Evolutionary conservation across 345 rosid genomes (phyloP).

Genomic region (Pistacia atlantica): DNA sequence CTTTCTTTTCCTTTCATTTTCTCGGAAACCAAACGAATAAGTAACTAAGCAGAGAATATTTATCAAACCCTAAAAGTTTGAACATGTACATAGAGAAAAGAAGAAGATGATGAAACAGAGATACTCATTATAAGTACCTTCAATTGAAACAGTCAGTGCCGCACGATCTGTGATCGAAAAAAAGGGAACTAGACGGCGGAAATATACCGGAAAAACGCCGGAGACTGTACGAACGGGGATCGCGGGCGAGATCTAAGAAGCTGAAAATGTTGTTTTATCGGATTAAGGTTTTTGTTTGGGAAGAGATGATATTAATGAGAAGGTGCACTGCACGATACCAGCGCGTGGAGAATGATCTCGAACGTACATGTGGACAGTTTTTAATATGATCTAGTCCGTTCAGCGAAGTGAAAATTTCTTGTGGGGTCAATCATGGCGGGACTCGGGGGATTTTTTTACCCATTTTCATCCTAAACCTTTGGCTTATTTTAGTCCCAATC

Average conservation of each 20-base stretch:
- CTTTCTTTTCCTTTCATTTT: slow-evolving; percentile 4
- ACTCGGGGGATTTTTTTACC: not conserved
- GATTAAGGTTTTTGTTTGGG: slow-evolving; percentile 16
- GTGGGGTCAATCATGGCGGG: not conserved
- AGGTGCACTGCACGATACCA: slow-evolving; percentile 44
- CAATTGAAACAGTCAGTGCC: not conserved
- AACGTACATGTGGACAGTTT: slow-evolving; percentile 39
- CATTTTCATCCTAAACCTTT: too few species aligned
- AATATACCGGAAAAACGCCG: slow-evolving; percentile 21
- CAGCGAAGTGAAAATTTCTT: not conserved
- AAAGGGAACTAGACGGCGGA: not conserved
- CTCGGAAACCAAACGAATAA: slow-evolving; percentile 1
- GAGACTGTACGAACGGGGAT: slow-evolving; percentile 31
- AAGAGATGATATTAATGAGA: slow-evolving; percentile 25
- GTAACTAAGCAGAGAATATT: not conserved
- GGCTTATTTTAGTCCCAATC: too few species aligned
- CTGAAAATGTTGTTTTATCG: not conserved
- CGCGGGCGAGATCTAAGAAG: slow-evolving; percentile 33
- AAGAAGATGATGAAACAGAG: not conserved
- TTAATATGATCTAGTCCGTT: slow-evolving; percentile 13
- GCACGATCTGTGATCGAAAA: slow-evolving; percentile 21
- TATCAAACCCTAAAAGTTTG: slow-evolving; percentile 7
- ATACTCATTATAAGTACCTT: slow-evolving; percentile 18
- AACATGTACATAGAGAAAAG: not conserved
- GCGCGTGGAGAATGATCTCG: slow-evolving; percentile 19